Evolutionary conservation across 257 asterid species (phyloP), one percentile per base, ranked within the genome.

Genomic region (Rauvolfia tetraphylla): DNA sequence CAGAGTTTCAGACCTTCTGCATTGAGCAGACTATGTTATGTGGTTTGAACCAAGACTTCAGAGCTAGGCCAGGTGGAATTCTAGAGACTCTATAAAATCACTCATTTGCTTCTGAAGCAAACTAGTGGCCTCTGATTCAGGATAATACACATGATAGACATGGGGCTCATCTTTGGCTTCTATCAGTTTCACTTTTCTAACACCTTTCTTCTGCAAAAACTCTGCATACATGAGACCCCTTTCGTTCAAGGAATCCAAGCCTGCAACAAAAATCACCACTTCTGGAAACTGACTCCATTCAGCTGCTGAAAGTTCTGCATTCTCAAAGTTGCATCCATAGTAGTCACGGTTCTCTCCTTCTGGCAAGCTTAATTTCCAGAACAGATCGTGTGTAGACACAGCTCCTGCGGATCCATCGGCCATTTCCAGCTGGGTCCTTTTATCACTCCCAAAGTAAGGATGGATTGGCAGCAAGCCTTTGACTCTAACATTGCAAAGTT

Each of bases 291-390:
- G 67, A 39, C 61, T 4, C 92, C 91, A 90, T 39, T 87, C 88
- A 36, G 17, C 49, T 20, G 14, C 76, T 48, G 61, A 66, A 51
- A 84, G 54, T 14, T 72, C 56, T 29, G 79, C 80, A 34, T 80
- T 85, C 74, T 87, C 90, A 53, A 89, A 83, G 69, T 91, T 90
- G 72, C 97, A 88, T 29, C 93, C 90, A 63, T 87, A 80, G 67
- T 72, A 90, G 56, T 91, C 92, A 0, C 92, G 92, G 72, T 85
- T 76, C 8, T 69, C 49, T 53, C 90, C 93, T 33, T 85, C 87
- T 0, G 96, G 98, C 79, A 93, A 73, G 78, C 96, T 86, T 58
- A 90, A 83, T 80, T 76, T 84, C 98, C 98, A 91, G 56, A 88
- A 90, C 91, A 91, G 87, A 79, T 93, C 93, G 57, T 90, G 89